Percentiles rank a stretch among this genome's conserved stretches.
These are phyloP conservation scores for Mycena belliarum DNA, from an alignment of 768 basidiomycete genomes.

Conservation along the genomic window DNA sequence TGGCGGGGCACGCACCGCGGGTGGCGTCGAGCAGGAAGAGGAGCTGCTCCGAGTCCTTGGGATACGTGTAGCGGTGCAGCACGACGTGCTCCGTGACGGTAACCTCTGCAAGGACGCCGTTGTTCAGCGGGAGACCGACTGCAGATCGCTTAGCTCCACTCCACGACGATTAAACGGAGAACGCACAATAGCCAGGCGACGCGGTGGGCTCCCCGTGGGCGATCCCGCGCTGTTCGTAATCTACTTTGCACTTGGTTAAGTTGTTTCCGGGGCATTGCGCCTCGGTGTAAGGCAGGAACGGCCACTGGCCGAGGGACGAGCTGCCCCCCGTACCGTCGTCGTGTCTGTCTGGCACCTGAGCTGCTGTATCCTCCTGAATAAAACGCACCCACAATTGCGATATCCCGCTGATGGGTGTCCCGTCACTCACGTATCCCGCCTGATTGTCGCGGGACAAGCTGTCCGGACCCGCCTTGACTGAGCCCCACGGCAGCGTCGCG, in stretches of 20 bases:
- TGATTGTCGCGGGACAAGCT: conserved; percentile 21
- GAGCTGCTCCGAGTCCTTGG: conserved; percentile 36
- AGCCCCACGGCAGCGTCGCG: conserved; percentile 42
- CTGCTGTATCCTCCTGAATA: neutral
- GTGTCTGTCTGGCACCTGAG: conserved; percentile 2
- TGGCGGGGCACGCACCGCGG: neutral
- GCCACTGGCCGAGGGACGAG: conserved; percentile 13
- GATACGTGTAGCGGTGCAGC: conserved; percentile 47
- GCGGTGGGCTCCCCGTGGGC: conserved; percentile 11
- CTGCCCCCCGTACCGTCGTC: conserved; percentile 15
- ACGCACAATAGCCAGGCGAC: conserved; percentile 20
- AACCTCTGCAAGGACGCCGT: conserved; percentile 44
- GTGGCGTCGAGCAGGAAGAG: conserved; percentile 15
- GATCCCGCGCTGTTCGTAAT: conserved; percentile 1
- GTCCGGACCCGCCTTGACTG: conserved; percentile 43
- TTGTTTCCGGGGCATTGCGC: conserved; percentile 11
- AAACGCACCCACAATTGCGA: conserved; percentile 5
- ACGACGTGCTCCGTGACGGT: conserved; percentile 45
- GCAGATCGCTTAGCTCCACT: neutral
- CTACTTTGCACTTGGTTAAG: conserved; percentile 7
- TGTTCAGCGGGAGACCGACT: conserved; percentile 33
- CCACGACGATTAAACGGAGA: neutral
- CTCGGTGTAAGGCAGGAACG: conserved; percentile 11
- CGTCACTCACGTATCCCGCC: conserved; percentile 19
- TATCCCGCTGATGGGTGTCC: conserved; percentile 13